phyloP scores from a whole-genome alignment of 2,329 filamentous ascomycete species.

The Diaporthe destruens region DNA sequence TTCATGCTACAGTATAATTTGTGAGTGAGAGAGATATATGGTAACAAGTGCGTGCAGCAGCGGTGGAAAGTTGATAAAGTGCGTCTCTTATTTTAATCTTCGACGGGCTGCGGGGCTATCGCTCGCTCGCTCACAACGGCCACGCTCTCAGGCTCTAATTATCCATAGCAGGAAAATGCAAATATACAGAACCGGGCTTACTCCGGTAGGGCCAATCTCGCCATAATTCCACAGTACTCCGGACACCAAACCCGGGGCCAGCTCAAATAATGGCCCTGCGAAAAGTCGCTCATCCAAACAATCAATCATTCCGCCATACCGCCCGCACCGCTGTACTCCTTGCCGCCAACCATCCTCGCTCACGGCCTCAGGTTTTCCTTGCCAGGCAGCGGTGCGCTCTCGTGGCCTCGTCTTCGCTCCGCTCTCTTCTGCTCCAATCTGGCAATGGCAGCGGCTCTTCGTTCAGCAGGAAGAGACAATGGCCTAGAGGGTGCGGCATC shows the following conservation, averaged over 20 bases:
- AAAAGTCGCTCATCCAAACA: slow-evolving; percentile 39
- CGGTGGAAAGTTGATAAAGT: slow-evolving; percentile 3
- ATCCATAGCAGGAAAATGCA: slow-evolving; percentile 35
- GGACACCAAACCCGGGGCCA: slow-evolving; percentile 41
- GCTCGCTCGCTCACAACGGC: slow-evolving; percentile 34
- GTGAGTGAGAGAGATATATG: not conserved
- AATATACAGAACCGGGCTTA: slow-evolving; percentile 5
- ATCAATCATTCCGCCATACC: slow-evolving; percentile 35
- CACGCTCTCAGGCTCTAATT: slow-evolving; percentile 34
- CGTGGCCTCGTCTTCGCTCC: slow-evolving; percentile 59
- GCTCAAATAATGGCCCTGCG: slow-evolving; percentile 32
- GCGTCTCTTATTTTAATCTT: slow-evolving; percentile 37
- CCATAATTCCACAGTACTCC: slow-evolving; percentile 40
- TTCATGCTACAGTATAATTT: slow-evolving; percentile 30
- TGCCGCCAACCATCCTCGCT: slow-evolving; percentile 34
- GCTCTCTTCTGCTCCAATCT: slow-evolving; percentile 66
- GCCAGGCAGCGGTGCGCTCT: slow-evolving; percentile 51
- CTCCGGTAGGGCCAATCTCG: slow-evolving; percentile 6
- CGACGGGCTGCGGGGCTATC: slow-evolving; percentile 40
- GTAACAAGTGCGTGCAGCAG: slow-evolving; percentile 8
- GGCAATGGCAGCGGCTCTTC: slow-evolving; percentile 66
- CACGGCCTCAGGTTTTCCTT: slow-evolving; percentile 66
- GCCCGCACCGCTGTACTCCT: slow-evolving; percentile 26
- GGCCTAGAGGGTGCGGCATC: slow-evolving; percentile 53
- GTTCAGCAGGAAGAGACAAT: slow-evolving; percentile 61